A percentile compares a stretch with the other conserved stretches of the same genome.
These are phyloP conservation scores for Metarhizium sp. DNA, from an alignment of 2,329 filamentous ascomycete genomes.

Conservation along the genomic window DNA sequence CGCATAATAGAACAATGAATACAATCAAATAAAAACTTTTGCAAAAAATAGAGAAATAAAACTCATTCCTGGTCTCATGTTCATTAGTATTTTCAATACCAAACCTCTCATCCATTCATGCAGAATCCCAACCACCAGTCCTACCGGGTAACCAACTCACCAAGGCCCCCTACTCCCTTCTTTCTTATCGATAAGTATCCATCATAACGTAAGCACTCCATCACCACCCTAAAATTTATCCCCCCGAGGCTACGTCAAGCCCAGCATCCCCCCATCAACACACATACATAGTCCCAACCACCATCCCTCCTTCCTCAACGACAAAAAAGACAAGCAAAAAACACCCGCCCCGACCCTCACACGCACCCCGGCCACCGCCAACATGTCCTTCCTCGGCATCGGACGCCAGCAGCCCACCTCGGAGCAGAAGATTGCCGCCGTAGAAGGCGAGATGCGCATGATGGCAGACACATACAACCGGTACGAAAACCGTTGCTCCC, in stretches of 20 bases:
- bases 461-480: conserved; percentile 97
- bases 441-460: conserved; percentile 96
- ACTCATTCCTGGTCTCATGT: too few relatives aligned
- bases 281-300: conserved; percentile 3
- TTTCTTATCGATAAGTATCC: not conserved
- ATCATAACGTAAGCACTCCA: conserved; percentile 16
- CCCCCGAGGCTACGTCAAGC: not conserved
- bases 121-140: not conserved
- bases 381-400: conserved; percentile 38
- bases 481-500: conserved; percentile 36
- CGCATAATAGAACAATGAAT: too few relatives aligned
- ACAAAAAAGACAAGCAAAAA: not conserved
- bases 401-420: conserved; percentile 74
- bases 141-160: not conserved
- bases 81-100: too few relatives aligned
- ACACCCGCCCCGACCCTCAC: not conserved
- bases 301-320: not conserved
- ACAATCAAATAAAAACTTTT: too few relatives aligned
- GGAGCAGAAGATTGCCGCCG: conserved; percentile 93
- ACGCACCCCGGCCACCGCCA: conserved; percentile 10
- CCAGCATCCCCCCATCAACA: not conserved
- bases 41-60: too few relatives aligned
- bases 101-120: too few relatives aligned
- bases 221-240: not conserved
- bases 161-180: not conserved